Evolutionary conservation across 148 eudicot genomes (phyloP), one percentile per base, ranked within the genome.

Genomic region (Pouteria glomerata): DNA sequence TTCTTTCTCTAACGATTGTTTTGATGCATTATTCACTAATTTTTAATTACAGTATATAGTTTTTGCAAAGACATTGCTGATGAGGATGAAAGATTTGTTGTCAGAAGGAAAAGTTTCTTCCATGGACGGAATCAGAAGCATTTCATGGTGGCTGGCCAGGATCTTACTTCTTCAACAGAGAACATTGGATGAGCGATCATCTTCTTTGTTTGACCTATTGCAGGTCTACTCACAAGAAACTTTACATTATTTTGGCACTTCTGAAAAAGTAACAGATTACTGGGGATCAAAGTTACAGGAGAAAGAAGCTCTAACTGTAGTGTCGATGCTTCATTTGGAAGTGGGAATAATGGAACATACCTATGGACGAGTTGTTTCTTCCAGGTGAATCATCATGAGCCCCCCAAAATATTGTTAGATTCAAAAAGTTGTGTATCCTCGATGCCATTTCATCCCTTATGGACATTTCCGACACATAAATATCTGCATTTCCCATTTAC

Each of bases 101-200:
- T 78, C 78, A 70, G 74, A 85, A 76, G 85, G 82, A 71, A 76
- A 62, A 41, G 23, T 68, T 26, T 51, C 62, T 75, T 39, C 75
- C 51, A 41, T 56, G 34, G 79, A 76, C 77, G 95, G 84, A 75
- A 64, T 79, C n/a, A 79, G 80, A 70, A 93, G 96, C 80, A 75
- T 76, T 57, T 76, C 86, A 27, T 94, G 96, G 98, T 94, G 98
- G 98, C 57, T 94, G 70, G 87, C 88, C 67, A 86, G 98, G 81
- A 66, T 84, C 19, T 64, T 91, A 59, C 82, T 86, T 76, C 45
- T 91, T 66, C 97, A 94, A 74, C 98, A 94, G 77, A 84, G 77
- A 65, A 71, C 91, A 76, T 82, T 91, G 81, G 91, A 86, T 69
- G 96, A 86, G 68, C 85, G 77, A 44, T 91, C 93, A 18, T 91